Conservation (phyloP, 129 eudicot species). For the Pittosporum tobira region DNA sequence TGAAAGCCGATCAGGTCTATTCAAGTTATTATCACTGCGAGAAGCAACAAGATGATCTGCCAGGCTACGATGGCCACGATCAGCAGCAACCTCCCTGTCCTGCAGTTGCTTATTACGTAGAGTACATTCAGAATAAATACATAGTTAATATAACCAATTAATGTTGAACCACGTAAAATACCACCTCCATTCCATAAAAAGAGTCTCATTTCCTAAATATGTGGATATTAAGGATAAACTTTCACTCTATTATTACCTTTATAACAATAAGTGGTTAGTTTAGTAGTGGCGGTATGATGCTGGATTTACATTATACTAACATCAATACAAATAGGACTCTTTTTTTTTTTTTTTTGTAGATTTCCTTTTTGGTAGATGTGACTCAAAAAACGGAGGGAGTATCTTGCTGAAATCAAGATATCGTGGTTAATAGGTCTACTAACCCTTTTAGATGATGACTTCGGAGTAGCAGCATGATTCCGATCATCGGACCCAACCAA, state of each 20-base stretch:
- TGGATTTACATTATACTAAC: too few species aligned
- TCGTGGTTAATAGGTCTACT: conserved; percentile 7
- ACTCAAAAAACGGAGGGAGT: too few species aligned
- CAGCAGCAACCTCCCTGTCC: conserved; percentile 32
- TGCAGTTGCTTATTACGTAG: conserved; percentile 39
- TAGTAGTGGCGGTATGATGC: too few species aligned
- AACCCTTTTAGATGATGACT: conserved; percentile 47
- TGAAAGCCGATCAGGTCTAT: conserved; percentile 56
- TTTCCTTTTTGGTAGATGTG: too few species aligned
- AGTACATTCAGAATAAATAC: too few species aligned
- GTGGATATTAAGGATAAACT: too few species aligned
- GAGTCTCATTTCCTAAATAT: neutral
- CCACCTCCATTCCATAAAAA: too few species aligned
- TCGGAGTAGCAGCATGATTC: conserved; percentile 26
- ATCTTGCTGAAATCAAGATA: neutral
- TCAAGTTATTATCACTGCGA: conserved; percentile 24
- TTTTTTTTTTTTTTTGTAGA: too few species aligned
- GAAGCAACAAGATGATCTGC: conserved; percentile 60
- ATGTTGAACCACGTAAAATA: neutral
- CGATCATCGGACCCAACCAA: conserved; percentile 26
- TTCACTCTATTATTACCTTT: too few species aligned
- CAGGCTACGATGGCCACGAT: conserved; percentile 50
- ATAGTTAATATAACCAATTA: neutral
- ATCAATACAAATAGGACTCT: too few species aligned
- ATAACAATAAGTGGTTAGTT: too few species aligned